Percentiles rank a stretch among this genome's conserved stretches.
Evolutionary conservation across 1,284 basidiomycete species (phyloP).

Genomic region (Irpex lacteus): DNA sequence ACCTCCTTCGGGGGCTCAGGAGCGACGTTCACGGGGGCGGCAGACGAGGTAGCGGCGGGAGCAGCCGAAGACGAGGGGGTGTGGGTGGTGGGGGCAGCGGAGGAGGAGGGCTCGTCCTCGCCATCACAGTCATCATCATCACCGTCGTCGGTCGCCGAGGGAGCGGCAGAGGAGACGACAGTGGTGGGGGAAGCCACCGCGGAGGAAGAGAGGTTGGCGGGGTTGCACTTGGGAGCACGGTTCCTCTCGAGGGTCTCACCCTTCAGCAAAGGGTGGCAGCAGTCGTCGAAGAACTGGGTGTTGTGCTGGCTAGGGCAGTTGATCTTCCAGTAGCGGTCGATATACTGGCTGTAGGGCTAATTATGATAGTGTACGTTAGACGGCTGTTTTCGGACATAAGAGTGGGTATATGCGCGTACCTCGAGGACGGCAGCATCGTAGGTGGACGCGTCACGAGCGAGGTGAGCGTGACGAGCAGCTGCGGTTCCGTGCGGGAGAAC

Average conservation of each 20-base stretch:
- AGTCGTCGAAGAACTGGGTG: constrained; percentile 62
- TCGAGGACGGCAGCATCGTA: constrained; percentile 38
- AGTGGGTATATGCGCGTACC: constrained; percentile 20
- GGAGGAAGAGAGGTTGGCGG: constrained; percentile 20
- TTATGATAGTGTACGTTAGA: background rate
- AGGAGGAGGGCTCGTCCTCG: constrained; percentile 16
- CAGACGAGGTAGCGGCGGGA: background rate
- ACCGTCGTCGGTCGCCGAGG: constrained; percentile 17
- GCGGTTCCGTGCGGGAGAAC: constrained; percentile 41
- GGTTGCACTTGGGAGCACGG: constrained; percentile 53
- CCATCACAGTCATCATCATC: constrained; percentile 27
- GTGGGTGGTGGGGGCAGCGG: constrained; percentile 7
- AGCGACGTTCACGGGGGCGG: constrained; percentile 13
- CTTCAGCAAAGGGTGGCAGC: constrained; percentile 55
- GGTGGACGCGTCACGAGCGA: constrained; percentile 27
- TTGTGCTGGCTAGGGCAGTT: constrained; percentile 59
- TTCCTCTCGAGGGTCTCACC: constrained; percentile 44
- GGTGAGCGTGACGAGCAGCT: constrained; percentile 25
- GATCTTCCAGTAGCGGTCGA: constrained; percentile 60
- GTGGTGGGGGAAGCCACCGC: constrained; percentile 24
- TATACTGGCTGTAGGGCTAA: constrained; percentile 60
- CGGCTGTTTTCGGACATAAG: background rate
- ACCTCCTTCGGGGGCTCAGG: background rate
- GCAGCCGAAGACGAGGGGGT: constrained; percentile 16
- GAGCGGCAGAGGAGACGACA: constrained; percentile 12